Conservation (phyloP, 2,329 filamentous ascomycete genomes). For the Calonectria naviculata region DNA sequence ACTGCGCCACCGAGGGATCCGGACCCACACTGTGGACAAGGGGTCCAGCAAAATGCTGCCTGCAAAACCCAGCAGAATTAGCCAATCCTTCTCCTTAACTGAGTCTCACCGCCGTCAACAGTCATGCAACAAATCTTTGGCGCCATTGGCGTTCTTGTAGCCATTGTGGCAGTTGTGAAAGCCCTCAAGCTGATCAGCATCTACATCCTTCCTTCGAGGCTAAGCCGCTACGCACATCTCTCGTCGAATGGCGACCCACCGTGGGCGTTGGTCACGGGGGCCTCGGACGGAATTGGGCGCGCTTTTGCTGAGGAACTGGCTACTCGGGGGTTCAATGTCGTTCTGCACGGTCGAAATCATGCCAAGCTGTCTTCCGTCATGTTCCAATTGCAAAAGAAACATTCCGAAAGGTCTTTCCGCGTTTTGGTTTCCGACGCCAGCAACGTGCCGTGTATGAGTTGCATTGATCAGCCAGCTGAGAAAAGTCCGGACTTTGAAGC, state of each 20-base stretch:
- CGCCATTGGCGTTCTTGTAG: not conserved
- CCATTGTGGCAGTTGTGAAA: not conserved
- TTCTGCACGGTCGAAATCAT: not conserved
- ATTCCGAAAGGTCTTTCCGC: not conserved
- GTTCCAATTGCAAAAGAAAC: not conserved
- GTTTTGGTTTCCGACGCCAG: not conserved
- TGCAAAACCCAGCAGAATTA: not conserved
- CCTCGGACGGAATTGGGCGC: not conserved
- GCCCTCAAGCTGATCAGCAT: not conserved
- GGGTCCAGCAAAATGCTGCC: not conserved
- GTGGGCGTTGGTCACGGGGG: not conserved
- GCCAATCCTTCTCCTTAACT: not conserved
- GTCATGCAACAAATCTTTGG: not conserved
- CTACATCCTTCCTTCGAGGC: not conserved
- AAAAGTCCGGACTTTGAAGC: not conserved
- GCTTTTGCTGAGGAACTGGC: not conserved
- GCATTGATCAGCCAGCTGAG: not conserved
- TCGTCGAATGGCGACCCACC: not conserved
- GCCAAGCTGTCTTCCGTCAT: not conserved
- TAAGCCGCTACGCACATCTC: not conserved
- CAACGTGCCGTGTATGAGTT: not conserved
- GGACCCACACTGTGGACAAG: not conserved
- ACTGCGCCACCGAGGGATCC: not conserved
- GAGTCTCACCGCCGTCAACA: not conserved
- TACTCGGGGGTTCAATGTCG: not conserved